Base-by-base conservation (phyloP, 2,329 filamentous ascomycete genomes). In the Talaromyces sp. region DNA sequence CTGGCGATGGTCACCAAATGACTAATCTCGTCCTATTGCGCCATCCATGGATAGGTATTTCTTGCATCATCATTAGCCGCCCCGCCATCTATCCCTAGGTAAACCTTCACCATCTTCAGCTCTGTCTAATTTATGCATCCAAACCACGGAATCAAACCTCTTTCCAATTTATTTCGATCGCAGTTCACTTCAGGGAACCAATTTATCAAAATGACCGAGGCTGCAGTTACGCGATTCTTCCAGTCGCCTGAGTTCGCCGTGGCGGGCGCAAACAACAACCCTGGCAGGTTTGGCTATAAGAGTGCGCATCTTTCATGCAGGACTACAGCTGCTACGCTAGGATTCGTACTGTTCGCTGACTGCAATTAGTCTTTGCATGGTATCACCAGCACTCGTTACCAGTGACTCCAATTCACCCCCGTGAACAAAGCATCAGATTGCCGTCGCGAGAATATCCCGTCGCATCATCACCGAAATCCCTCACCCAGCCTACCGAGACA, bases 211-310 rank as follows among this genome's bases (percentile, higher is more conserved):
- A 72, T 72, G 69, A 56, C 57, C 11, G 57, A 59, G 48, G 67
- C 68, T 17, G 83, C 88, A 46, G 86, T 91, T 46, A 85, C 84
- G 62, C 80, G 81, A 11, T 97, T 97, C 81, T 96, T 97, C 78
- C 81, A 84, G 3, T 88, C 87, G 7, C 84, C 87, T 25, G 80
- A 82, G 64, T 96, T 93, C 72, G 92, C 93, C 59, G 93, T 97
- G 28, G 91, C 92, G 19, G 93, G 93, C 66, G 93, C 93, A 37
- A 93, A 88, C 70, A 89, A 89, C 54, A 91, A 96, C 75, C 80
- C 88, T 40, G 78, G 80, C 70, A 97, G 96, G 73, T 97, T 89
- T 69, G 93, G 94, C 22, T 88, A 96, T 74, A 92, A 91, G 78
- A 86, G 91, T 92, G 40, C 39, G 45, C 46, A n/a, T 28, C 43